Evolutionary conservation across 345 rosid species (phyloP).

Genomic region (Populus tremula): DNA sequence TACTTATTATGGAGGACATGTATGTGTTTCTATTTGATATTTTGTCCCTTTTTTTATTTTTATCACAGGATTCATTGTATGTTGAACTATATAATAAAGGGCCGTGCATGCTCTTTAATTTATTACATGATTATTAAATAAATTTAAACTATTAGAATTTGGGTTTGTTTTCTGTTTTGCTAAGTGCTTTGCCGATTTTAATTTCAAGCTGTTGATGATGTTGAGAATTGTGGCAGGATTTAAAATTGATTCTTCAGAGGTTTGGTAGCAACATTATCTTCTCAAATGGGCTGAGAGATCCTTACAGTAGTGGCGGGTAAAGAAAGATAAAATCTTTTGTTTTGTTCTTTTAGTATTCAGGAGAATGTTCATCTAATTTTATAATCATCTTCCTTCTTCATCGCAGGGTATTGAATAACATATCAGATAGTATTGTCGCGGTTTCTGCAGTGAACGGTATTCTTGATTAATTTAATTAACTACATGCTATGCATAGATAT

Average conservation of each 20-base stretch:
- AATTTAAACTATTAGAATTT: too few species aligned
- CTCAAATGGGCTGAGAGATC: slow-evolving; percentile 58
- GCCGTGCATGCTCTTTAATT: too few species aligned
- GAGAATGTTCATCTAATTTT: not conserved
- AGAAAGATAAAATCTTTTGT: not conserved
- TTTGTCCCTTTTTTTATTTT: too few species aligned
- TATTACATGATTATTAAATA: too few species aligned
- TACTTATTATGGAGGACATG: slow-evolving; percentile 57
- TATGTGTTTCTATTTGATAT: slow-evolving; percentile 11
- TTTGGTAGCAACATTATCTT: slow-evolving; percentile 62
- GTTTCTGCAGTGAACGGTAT: slow-evolving; percentile 36
- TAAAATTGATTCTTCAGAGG: slow-evolving; percentile 39
- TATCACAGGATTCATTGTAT: too few species aligned
- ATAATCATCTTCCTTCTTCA: not conserved
- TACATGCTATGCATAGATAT: too few species aligned
- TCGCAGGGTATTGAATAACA: slow-evolving; percentile 42
- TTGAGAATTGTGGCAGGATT: slow-evolving; percentile 33
- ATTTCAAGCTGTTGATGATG: not conserved
- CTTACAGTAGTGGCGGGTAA: slow-evolving; percentile 60
- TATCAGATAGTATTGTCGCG: slow-evolving; percentile 38
- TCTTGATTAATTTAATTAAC: too few species aligned
- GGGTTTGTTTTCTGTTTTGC: too few species aligned
- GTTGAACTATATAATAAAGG: too few species aligned
- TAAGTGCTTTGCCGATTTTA: too few species aligned
- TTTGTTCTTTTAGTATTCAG: not conserved